Evolutionary conservation across 768 basidiomycete species (phyloP).

Genomic region (Leccinum rimulosum): DNA sequence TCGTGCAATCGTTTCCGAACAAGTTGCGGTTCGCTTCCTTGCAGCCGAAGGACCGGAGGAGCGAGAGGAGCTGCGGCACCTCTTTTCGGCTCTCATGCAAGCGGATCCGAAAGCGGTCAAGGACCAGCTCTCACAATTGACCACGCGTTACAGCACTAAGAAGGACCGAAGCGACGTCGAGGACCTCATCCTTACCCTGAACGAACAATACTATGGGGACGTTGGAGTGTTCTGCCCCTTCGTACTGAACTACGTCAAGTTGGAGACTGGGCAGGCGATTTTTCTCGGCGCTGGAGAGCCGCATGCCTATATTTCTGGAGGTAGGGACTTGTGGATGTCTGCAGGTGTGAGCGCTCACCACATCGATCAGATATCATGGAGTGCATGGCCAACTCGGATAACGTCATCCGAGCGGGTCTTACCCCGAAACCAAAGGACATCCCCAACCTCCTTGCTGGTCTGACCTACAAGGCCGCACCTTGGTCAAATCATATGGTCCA

Average conservation of each 20-base stretch:
- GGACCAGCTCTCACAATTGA: constrained; percentile 52
- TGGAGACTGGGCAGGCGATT: constrained; percentile 85
- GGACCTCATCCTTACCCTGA: constrained; percentile 60
- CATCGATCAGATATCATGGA: constrained; percentile 82
- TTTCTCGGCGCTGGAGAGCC: constrained; percentile 96
- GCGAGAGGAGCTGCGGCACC: constrained; percentile 55
- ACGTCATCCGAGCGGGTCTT: constrained; percentile 96
- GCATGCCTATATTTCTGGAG: constrained; percentile 93
- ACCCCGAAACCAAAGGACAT: constrained; percentile 97
- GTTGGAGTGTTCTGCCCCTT: constrained; percentile 93
- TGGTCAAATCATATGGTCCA: constrained; percentile 68
- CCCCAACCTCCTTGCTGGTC: constrained; percentile 78
- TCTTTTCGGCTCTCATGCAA: constrained; percentile 86
- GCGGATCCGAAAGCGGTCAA: constrained; percentile 55
- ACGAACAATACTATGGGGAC: constrained; percentile 84
- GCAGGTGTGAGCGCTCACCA: neutral
- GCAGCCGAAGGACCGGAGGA: constrained; percentile 34
- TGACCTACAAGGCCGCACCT: constrained; percentile 79
- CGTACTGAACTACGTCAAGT: constrained; percentile 79
- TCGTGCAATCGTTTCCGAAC: constrained; percentile 59
- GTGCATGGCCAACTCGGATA: constrained; percentile 99
- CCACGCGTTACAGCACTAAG: constrained; percentile 57
- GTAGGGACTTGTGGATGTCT: constrained; percentile 41
- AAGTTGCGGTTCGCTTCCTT: constrained; percentile 53
- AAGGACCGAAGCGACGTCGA: constrained; percentile 46